Evolutionary conservation across 2,329 filamentous ascomycete genomes (phyloP).

Genomic region (Talaromyces sp.): DNA sequence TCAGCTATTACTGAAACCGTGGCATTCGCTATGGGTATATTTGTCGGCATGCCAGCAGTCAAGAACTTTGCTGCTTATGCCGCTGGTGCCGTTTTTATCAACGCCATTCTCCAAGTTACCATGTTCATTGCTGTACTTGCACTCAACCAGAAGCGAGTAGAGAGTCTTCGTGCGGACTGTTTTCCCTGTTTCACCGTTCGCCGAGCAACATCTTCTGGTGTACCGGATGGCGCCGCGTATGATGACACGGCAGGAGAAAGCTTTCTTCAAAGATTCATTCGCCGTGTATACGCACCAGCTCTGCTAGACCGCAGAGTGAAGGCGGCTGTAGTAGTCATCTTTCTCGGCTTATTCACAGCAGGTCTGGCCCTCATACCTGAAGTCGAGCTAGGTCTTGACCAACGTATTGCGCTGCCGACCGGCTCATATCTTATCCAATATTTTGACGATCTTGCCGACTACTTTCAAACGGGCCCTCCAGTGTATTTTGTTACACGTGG

Average conservation of each 20-base stretch:
- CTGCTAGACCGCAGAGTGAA: slow-evolving; percentile 80
- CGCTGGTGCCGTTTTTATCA: slow-evolving; percentile 93
- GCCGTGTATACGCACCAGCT: slow-evolving; percentile 79
- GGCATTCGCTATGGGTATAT: slow-evolving; percentile 86
- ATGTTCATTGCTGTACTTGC: slow-evolving; percentile 93
- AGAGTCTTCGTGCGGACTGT: slow-evolving; percentile 84
- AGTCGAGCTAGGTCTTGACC: slow-evolving; percentile 83
- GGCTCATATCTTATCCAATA: slow-evolving; percentile 94
- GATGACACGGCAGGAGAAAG: slow-evolving; percentile 77
- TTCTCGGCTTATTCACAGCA: slow-evolving; percentile 82
- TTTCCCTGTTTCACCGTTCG: slow-evolving; percentile 84
- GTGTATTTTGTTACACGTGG: slow-evolving; percentile 92
- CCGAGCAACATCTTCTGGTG: slow-evolving; percentile 64
- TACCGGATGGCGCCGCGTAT: slow-evolving; percentile 64
- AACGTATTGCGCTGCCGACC: slow-evolving; percentile 88
- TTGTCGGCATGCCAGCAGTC: slow-evolving; percentile 96
- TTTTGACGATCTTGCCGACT: slow-evolving; percentile 92
- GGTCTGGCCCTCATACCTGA: slow-evolving; percentile 80
- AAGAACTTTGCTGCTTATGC: slow-evolving; percentile 97
- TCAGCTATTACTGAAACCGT: slow-evolving; percentile 93
- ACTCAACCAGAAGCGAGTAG: slow-evolving; percentile 85
- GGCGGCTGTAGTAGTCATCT: slow-evolving; percentile 70
- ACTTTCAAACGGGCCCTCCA: slow-evolving; percentile 85
- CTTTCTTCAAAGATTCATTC: slow-evolving; percentile 78
- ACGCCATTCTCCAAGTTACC: slow-evolving; percentile 92